A percentile compares a stretch with the other conserved stretches of the same genome.
These are phyloP conservation scores for Plasmodium gonderi DNA, from an alignment of 169 alveolate genomes.

Conservation along the genomic window DNA sequence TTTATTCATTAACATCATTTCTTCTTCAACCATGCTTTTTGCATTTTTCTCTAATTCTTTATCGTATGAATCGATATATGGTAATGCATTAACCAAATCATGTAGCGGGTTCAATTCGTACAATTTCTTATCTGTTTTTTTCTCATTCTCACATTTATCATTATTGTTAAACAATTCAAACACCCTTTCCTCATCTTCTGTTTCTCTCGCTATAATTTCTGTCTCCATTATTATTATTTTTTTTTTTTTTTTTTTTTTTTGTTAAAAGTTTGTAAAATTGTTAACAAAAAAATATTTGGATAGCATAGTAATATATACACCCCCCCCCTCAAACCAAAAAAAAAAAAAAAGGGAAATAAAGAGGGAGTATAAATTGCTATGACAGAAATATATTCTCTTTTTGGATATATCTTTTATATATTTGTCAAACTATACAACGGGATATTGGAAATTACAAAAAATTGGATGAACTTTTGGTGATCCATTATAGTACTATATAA, in stretches of 20 bases:
- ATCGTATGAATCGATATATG: slow-evolving; percentile 55
- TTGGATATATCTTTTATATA: not conserved
- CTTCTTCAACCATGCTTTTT: slow-evolving; percentile 50
- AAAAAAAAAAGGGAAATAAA: no score
- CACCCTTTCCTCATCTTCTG: not conserved
- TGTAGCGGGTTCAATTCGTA: slow-evolving; percentile 21
- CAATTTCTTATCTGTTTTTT: slow-evolving; percentile 7
- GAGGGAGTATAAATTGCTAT: no score
- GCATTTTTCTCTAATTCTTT: slow-evolving; percentile 47
- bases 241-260: no score
- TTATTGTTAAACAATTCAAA: not conserved
- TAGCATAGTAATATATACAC: not conserved
- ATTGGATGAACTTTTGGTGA: no score
- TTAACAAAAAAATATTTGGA: no score
- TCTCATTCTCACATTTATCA: not conserved
- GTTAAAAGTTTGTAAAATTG: no score
- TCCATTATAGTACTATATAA: no score
- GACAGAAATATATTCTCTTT: not conserved
- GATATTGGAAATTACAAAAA: no score
- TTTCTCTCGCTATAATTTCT: not conserved
- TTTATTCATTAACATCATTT: slow-evolving; percentile 45
- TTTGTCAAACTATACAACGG: no score
- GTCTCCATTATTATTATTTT: slow-evolving; percentile 40
- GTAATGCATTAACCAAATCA: slow-evolving; percentile 36
- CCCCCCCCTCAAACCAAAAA: not conserved